Evolutionary conservation across 2,329 filamentous ascomycete species (phyloP).

Genomic region (Alternaria incomplexa): DNA sequence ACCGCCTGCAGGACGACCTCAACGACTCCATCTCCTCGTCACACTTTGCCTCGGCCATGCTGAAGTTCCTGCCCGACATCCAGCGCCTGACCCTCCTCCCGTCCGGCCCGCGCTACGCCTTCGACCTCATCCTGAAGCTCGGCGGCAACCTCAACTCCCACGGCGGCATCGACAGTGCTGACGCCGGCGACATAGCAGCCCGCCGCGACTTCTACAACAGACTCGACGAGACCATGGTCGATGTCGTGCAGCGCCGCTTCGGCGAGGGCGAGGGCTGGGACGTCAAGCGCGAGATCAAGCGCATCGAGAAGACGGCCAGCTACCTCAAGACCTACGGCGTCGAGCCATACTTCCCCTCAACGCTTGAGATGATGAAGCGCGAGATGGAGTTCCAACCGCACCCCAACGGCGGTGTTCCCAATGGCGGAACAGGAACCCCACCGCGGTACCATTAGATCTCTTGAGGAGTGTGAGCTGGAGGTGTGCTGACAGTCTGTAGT

Average conservation of each 20-base stretch:
- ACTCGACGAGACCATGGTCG: constrained; percentile 59
- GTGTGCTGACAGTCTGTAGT: constrained; percentile 13
- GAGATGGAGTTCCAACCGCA: constrained; percentile 45
- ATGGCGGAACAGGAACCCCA: constrained; percentile 39
- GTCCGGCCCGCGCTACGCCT: constrained; percentile 56
- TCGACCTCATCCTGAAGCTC: constrained; percentile 62
- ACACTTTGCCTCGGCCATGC: constrained; percentile 61
- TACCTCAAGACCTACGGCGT: constrained; percentile 60
- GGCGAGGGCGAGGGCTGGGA: constrained; percentile 60
- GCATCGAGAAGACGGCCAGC: constrained; percentile 61
- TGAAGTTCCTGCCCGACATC: constrained; percentile 62
- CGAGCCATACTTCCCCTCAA: constrained; percentile 60
- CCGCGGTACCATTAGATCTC: constrained; percentile 44
- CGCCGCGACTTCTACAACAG: constrained; percentile 58
- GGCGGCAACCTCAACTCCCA: constrained; percentile 63
- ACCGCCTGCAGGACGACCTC: constrained; percentile 62
- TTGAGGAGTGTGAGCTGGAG: constrained; percentile 18
- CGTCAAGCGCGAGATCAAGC: constrained; percentile 60
- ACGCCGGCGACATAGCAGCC: constrained; percentile 55
- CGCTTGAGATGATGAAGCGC: constrained; percentile 57
- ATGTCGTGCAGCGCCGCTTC: constrained; percentile 59
- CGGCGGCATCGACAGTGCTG: constrained; percentile 58
- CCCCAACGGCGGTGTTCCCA: constrained; percentile 26
- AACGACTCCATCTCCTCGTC: constrained; percentile 61
- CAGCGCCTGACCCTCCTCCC: constrained; percentile 57